Base-by-base conservation (phyloP, 148 eudicot species). In the Cornus florida region DNA sequence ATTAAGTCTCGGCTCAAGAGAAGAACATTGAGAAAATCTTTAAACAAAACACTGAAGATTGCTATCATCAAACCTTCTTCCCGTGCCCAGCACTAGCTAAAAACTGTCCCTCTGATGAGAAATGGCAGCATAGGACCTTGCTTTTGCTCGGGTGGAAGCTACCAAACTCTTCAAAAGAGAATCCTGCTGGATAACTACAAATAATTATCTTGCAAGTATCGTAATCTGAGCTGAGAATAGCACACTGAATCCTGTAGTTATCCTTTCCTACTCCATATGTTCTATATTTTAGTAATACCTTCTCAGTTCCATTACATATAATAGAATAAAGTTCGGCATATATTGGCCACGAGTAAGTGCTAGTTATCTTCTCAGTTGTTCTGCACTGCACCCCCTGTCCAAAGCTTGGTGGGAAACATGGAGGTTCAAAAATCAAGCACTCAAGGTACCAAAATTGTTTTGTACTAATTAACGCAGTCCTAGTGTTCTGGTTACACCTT, bases 41-140 rank as follows among this genome's bases (percentile, higher is more conserved):
- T 31, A 50, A 48, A 59, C 16, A 31, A 24, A 68, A 50, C 13
- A 33, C 28, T 68, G 23, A 53, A 2, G 12, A 69, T 33, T 16
- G 64, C 17, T 31, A 33, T 67, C 31, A 48, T 19, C n/a, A 28
- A 72, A 90, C 93, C 93, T 85, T 85, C 70, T 79, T 87, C 43
- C 84, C 90, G 62, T 85, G 84, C 23, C 93, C 93, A 72, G 86
- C 91, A 88, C 81, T 77, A 73, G 91, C 93, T 50, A 90, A 74
- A 16, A 82, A 62, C 59, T 75, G 84, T 14, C 93, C 93, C 13
- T 80, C 81, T 6, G 87, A 76, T 60, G 90, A 88, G 69, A 88
- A 90, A 74, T 82, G 82, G 83, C 89, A 88, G 70, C 86, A 82
- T 67, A 80, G 76, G n/a, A 90, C 13, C 80, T 87, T 82, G 72